Evolutionary conservation across 805 yeast species (phyloP).

Genomic region (Myxozyma melibiosi): DNA sequence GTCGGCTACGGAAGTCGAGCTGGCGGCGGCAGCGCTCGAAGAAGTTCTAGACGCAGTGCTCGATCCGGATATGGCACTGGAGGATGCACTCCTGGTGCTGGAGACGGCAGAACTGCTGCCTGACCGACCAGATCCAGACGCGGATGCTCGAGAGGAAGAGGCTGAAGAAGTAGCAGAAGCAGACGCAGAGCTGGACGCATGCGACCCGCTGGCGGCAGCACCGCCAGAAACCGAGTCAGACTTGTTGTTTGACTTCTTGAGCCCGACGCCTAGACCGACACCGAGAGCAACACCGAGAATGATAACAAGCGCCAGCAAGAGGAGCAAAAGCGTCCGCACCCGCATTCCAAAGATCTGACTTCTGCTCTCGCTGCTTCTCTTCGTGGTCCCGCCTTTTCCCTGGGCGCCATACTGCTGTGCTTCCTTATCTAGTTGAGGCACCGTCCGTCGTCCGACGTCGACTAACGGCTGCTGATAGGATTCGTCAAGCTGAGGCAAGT

Average conservation of each 20-base stretch:
- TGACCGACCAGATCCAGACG: not conserved
- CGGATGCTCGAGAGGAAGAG: not conserved
- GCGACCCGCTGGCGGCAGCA: not conserved
- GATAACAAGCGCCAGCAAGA: not conserved
- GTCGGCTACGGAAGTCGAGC: not conserved
- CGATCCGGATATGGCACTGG: not conserved
- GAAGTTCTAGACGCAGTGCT: constrained; percentile 1
- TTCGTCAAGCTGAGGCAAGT: not conserved
- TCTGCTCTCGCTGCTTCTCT: not conserved
- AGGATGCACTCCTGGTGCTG: not conserved
- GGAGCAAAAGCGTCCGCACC: not conserved
- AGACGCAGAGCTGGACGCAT: not conserved
- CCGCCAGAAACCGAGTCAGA: no score
- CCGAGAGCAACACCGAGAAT: constrained; percentile 4
- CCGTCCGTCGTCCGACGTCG: not conserved
- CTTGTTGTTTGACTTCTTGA: constrained; percentile 1
- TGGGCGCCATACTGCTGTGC: not conserved
- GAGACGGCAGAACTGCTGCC: not conserved
- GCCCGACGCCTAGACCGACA: constrained; percentile 7
- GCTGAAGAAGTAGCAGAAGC: not conserved
- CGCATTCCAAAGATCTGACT: not conserved
- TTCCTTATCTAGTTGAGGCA: not conserved
- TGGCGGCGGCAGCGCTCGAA: not conserved
- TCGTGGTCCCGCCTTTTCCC: not conserved
- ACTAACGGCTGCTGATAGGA: not conserved